Evolutionary conservation across 2,329 filamentous ascomycete genomes (phyloP).

Genomic region (Phialocephala sp.): DNA sequence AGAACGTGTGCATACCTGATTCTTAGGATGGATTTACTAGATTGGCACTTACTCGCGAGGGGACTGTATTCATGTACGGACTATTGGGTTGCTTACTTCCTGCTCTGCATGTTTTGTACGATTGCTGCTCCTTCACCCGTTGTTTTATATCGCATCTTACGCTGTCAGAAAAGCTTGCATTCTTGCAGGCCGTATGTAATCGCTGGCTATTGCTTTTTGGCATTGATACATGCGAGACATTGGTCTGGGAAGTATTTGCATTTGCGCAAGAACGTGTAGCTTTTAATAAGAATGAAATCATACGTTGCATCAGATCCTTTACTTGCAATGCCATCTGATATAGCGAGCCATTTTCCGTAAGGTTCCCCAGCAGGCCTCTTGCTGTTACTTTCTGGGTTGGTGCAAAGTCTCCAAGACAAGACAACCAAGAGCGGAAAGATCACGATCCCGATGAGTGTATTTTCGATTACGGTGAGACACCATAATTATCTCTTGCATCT

Average conservation of each 20-base stretch:
- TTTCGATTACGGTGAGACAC: no score
- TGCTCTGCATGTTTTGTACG: not conserved
- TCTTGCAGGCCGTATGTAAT: not conserved
- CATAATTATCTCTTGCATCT: no score
- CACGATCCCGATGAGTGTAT: no score
- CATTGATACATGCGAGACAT: constrained; percentile 4
- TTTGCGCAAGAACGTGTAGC: not conserved
- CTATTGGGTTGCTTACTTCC: not conserved
- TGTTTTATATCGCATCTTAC: not conserved
- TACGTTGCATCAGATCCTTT: not conserved
- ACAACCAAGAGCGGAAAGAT: no score
- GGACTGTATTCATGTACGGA: constrained; percentile 6
- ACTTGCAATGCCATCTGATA: not conserved
- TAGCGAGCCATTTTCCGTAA: not conserved
- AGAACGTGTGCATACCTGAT: not conserved
- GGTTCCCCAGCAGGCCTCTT: no score
- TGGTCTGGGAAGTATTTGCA: constrained; percentile 2
- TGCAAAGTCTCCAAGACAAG: no score
- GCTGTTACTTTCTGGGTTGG: no score
- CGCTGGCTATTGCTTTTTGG: not conserved
- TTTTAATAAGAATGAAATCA: not conserved
- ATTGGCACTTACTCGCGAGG: not conserved
- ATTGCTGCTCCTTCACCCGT: not conserved
- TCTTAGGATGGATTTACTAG: not conserved
- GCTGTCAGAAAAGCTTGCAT: not conserved